These are phyloP conservation scores for Leccinum griseonigrum DNA, from an alignment of 1,284 basidiomycete genomes.

Conservation along the genomic window DNA sequence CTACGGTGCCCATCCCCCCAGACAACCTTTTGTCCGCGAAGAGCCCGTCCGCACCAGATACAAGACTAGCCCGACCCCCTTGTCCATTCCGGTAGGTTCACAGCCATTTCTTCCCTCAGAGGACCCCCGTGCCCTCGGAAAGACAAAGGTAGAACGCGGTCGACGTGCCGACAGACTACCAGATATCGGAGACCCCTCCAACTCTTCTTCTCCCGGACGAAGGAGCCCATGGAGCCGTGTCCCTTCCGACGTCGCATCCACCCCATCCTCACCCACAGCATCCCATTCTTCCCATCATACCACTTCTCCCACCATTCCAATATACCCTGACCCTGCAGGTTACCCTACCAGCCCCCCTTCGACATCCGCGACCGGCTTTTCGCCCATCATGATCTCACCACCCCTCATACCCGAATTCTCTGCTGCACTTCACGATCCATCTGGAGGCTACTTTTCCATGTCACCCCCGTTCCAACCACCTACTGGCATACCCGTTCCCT, in stretches of 20 bases:
- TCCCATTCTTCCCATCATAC: constrained; percentile 22
- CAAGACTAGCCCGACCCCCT: constrained; percentile 30
- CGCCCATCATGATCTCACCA: constrained; percentile 12
- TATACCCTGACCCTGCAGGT: constrained; percentile 24
- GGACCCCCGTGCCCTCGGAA: constrained; percentile 19
- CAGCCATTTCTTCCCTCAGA: constrained; percentile 26
- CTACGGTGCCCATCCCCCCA: constrained; percentile 48
- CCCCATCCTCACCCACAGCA: constrained; percentile 26
- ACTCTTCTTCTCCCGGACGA: constrained; percentile 20
- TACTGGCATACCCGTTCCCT: constrained; percentile 10
- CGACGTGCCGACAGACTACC: constrained; percentile 22
- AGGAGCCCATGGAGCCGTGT: constrained; percentile 24
- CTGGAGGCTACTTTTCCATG: constrained; percentile 16
- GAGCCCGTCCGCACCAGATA: constrained; percentile 37
- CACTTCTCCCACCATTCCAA: constrained; percentile 24
- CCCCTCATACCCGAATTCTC: constrained; percentile 19
- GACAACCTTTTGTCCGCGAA: constrained; percentile 52
- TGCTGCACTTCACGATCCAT: constrained; percentile 11
- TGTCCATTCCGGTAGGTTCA: constrained; percentile 33
- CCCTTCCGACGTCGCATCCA: constrained; percentile 24
- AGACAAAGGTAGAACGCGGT: constrained; percentile 26
- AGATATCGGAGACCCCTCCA: constrained; percentile 18
- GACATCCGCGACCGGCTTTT: constrained; percentile 11
- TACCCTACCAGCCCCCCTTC: constrained; percentile 17
- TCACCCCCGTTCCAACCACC: constrained; percentile 16